Conservation (phyloP, 1,284 basidiomycete genomes). For the Neotropicomus parvogracilis region DNA sequence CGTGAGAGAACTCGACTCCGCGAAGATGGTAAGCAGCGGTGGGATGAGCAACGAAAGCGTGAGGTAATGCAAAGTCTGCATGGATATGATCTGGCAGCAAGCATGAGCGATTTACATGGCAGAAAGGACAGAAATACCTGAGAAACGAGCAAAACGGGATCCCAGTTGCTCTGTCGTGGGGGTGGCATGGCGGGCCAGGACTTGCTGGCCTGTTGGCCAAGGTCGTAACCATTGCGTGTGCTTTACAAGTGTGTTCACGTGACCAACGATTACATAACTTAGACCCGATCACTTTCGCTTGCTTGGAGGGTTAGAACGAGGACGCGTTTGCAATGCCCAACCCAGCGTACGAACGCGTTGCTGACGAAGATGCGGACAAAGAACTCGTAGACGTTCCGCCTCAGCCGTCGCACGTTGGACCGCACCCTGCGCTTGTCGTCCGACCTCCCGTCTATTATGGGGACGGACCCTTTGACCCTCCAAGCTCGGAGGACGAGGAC, state of each 20-base stretch:
- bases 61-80: conserved; percentile 92
- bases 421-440: conserved; percentile 11
- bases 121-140: conserved; percentile 43
- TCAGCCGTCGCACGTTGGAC: conserved; percentile 1
- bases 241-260: conserved; percentile 7
- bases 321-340: conserved; percentile 22
- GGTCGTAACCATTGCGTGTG: neutral
- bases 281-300: conserved; percentile 1
- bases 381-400: conserved; percentile 5
- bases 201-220: neutral
- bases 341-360: conserved; percentile 28
- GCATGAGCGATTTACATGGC: conserved; percentile 3
- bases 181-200: conserved; percentile 18
- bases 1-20: conserved; percentile 66
- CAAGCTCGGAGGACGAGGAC: conserved; percentile 67
- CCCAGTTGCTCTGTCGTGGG: conserved; percentile 55
- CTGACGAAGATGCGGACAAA: conserved; percentile 23
- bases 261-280: conserved; percentile 17
- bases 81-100: conserved; percentile 72
- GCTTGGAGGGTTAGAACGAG: too few species aligned
- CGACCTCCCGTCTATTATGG: conserved; percentile 58
- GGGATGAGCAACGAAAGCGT: conserved; percentile 82
- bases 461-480: conserved; percentile 67
- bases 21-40: conserved; percentile 72
- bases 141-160: conserved; percentile 70